A percentile compares a stretch with the other conserved stretches of the same genome.
phyloP scores from a whole-genome alignment of 2,329 filamentous ascomycete species.

The Fusarium sp. region DNA sequence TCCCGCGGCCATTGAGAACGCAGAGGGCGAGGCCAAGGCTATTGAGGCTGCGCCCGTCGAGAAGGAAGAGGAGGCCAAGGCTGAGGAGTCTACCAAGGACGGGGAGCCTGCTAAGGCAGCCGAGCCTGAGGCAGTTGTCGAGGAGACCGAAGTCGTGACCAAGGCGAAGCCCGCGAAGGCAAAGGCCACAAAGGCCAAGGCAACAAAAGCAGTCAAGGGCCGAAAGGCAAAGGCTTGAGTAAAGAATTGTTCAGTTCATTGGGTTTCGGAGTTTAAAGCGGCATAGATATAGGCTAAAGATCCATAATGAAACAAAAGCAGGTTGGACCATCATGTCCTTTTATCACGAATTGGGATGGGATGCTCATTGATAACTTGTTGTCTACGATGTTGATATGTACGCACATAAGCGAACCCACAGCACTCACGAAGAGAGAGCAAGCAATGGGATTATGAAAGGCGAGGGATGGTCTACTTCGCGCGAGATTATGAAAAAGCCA shows the following conservation, averaged over 20 bases:
- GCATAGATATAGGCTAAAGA: slow-evolving; percentile 42
- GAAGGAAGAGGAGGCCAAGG: slow-evolving; percentile 46
- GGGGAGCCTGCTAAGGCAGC: slow-evolving; percentile 41
- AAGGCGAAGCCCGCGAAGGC: slow-evolving; percentile 46
- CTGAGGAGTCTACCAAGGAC: slow-evolving; percentile 30
- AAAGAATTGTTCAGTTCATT: slow-evolving; percentile 32
- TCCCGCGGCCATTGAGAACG: slow-evolving; percentile 54
- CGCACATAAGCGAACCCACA: slow-evolving; percentile 72
- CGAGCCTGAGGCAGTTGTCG: slow-evolving; percentile 41
- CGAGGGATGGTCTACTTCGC: slow-evolving; percentile 65
- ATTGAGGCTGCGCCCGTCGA: slow-evolving; percentile 54
- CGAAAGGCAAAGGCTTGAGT: slow-evolving; percentile 53
- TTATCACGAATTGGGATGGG: slow-evolving; percentile 11
- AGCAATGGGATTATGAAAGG: slow-evolving; percentile 71
- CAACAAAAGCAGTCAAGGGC: slow-evolving; percentile 47
- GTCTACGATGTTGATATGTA: slow-evolving; percentile 55
- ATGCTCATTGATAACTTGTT: background rate
- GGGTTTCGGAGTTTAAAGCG: slow-evolving; percentile 43
- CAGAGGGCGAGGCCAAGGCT: slow-evolving; percentile 47
- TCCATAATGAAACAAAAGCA: slow-evolving; percentile 47
- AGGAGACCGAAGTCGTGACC: slow-evolving; percentile 42
- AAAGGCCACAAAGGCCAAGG: slow-evolving; percentile 49
- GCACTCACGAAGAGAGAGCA: slow-evolving; percentile 59
- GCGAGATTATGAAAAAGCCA: slow-evolving; percentile 59
- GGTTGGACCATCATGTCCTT: slow-evolving; percentile 35